phyloP scores from a whole-genome alignment of 2,329 filamentous ascomycete genomes.

The Neonectria coccinea region DNA sequence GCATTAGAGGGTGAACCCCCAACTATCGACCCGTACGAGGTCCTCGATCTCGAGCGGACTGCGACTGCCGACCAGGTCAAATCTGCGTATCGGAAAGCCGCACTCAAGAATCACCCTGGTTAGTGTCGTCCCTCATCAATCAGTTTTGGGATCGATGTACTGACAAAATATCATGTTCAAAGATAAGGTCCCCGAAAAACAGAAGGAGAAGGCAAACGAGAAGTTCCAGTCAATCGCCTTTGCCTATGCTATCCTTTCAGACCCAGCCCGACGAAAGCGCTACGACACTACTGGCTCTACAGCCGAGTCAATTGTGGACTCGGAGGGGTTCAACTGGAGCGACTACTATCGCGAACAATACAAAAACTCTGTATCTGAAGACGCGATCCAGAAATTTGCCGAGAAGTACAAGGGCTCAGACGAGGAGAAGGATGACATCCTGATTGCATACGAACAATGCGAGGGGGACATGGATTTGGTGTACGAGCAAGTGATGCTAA shows the following conservation, averaged over 20 bases:
- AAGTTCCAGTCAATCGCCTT: constrained; percentile 93
- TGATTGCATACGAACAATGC: constrained; percentile 78
- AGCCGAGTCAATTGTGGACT: constrained; percentile 81
- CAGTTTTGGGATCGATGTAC: constrained; percentile 11
- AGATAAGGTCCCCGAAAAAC: constrained; percentile 81
- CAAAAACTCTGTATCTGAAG: constrained; percentile 77
- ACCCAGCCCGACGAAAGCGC: constrained; percentile 80
- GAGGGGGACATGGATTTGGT: constrained; percentile 82
- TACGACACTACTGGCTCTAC: constrained; percentile 94
- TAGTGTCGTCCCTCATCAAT: constrained; percentile 44
- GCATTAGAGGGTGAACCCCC: constrained; percentile 69
- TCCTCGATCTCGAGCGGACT: constrained; percentile 76
- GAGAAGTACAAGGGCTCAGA: constrained; percentile 85
- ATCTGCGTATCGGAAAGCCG: constrained; percentile 89
- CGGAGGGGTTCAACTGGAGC: constrained; percentile 88
- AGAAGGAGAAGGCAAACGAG: constrained; percentile 78
- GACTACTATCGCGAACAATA: constrained; percentile 91
- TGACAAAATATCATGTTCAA: constrained; percentile 24
- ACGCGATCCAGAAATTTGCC: constrained; percentile 81
- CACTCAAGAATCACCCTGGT: constrained; percentile 89
- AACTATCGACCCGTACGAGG: constrained; percentile 79
- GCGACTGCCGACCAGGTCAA: constrained; percentile 87
- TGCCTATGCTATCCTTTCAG: constrained; percentile 92
- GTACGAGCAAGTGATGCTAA: constrained; percentile 89
- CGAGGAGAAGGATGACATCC: constrained; percentile 83